These are phyloP conservation scores for Pichia paraexigua DNA, from an alignment of 805 yeast species.

Conservation along the genomic window DNA sequence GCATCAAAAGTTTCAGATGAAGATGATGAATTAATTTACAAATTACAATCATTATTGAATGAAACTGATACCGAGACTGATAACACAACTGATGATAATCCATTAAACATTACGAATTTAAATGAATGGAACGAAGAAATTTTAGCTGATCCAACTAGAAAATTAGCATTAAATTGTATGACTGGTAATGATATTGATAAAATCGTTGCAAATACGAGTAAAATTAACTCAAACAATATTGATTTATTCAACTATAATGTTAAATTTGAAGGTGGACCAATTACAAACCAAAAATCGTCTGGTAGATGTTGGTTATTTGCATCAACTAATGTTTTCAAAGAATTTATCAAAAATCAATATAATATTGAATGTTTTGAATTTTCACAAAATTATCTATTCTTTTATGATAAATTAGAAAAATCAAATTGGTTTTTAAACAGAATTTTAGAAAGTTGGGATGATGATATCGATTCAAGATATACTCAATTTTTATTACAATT, in stretches of 20 bases:
- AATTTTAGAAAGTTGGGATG: conserved; percentile 57
- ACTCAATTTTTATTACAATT: conserved; percentile 54
- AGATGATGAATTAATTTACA: conserved; percentile 26
- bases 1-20: conserved; percentile 9
- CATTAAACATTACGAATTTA: conserved; percentile 30
- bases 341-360: conserved; percentile 53
- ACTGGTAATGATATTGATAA: conserved; percentile 38
- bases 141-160: conserved; percentile 40
- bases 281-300: conserved; percentile 66
- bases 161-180: conserved; percentile 46
- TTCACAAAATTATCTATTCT: conserved; percentile 73
- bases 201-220: conserved; percentile 33
- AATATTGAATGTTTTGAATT: conserved; percentile 64
- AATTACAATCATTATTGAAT: conserved; percentile 21
- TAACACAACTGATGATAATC: conserved; percentile 9
- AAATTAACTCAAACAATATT: conserved; percentile 22
- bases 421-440: conserved; percentile 75
- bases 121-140: conserved; percentile 40
- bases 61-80: neutral
- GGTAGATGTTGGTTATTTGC: conserved; percentile 94
- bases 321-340: conserved; percentile 66
- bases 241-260: conserved; percentile 39
- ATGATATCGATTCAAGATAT: conserved; percentile 63
- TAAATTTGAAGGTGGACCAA: conserved; percentile 49
- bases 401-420: conserved; percentile 83